These are phyloP conservation scores for Clarireedia sp. DNA, from an alignment of 2,329 filamentous ascomycete species.

Conservation along the genomic window DNA sequence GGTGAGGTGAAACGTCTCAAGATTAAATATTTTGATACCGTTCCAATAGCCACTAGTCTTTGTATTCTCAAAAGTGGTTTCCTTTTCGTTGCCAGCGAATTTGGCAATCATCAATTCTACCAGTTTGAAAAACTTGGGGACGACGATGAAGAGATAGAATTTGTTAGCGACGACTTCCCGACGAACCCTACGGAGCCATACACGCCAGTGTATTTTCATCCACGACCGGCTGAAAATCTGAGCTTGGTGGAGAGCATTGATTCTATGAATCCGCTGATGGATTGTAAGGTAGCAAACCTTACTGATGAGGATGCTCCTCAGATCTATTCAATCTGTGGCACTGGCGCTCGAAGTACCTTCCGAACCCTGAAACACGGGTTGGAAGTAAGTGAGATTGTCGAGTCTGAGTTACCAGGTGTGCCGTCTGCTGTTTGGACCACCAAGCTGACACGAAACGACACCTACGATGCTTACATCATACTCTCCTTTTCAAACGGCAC, in stretches of 20 bases:
- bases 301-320: conserved; percentile 91
- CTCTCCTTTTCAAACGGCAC: conserved; percentile 86
- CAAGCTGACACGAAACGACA: conserved; percentile 71
- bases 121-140: conserved; percentile 97
- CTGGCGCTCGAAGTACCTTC: conserved; percentile 82
- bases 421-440: conserved; percentile 93
- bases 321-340: conserved; percentile 87
- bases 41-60: conserved; percentile 78
- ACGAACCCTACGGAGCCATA: conserved; percentile 65
- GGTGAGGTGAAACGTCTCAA: conserved; percentile 76
- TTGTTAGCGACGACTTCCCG: conserved; percentile 73
- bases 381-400: conserved; percentile 91
- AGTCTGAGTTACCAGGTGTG: conserved; percentile 81
- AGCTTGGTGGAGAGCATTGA: conserved; percentile 78
- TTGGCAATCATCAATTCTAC: conserved; percentile 89
- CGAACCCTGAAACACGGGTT: conserved; percentile 87
- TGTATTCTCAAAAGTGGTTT: conserved; percentile 95
- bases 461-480: conserved; percentile 93
- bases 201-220: conserved; percentile 76
- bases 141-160: conserved; percentile 84
- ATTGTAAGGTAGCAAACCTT: conserved; percentile 85
- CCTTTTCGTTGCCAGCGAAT: conserved; percentile 85
- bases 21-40: conserved; percentile 97
- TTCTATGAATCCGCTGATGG: conserved; percentile 84
- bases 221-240: conserved; percentile 71